phyloP scores from a whole-genome alignment of 108 stramenopile genomes.

The Discostella pseudostelligera region DNA sequence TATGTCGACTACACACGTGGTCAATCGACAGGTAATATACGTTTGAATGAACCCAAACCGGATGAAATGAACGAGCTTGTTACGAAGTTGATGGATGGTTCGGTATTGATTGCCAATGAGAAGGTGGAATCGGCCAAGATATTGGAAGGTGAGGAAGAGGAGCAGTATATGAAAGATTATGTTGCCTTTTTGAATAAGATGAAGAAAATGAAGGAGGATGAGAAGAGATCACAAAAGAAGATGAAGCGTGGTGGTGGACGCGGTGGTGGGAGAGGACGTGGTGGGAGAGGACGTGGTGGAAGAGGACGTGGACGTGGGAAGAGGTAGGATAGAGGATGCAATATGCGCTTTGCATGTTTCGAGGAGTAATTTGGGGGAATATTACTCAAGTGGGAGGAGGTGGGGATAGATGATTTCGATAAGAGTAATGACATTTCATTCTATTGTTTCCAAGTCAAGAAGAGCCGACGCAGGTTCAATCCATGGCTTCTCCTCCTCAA shows the following conservation, averaged over 20 bases:
- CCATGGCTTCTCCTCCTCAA: too few relatives aligned
- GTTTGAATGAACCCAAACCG: slow-evolving; percentile 59
- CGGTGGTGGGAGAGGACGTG: slow-evolving; percentile 6
- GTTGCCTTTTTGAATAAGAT: slow-evolving; percentile 74
- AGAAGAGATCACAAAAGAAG: slow-evolving; percentile 43
- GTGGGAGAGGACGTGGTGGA: slow-evolving; percentile 13
- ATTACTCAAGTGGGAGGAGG: too few relatives aligned
- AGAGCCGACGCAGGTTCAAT: too few relatives aligned
- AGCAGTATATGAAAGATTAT: slow-evolving; percentile 78
- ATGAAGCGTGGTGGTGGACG: slow-evolving; percentile 23
- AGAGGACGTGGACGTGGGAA: background rate
- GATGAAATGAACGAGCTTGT: slow-evolving; percentile 59
- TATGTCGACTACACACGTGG: slow-evolving; percentile 87
- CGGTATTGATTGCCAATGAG: slow-evolving; percentile 56
- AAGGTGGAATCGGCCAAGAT: slow-evolving; percentile 64
- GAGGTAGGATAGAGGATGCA: too few relatives aligned
- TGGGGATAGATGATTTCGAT: too few relatives aligned
- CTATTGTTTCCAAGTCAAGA: too few relatives aligned
- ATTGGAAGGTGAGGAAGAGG: slow-evolving; percentile 85
- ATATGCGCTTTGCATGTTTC: too few relatives aligned
- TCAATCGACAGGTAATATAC: slow-evolving; percentile 62
- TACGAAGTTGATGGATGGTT: slow-evolving; percentile 60
- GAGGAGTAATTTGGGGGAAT: too few relatives aligned
- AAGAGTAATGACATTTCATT: too few relatives aligned
- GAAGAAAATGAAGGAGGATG: slow-evolving; percentile 56